A percentile compares a stretch with the other conserved stretches of the same genome.
These are phyloP conservation scores for Peronosclerospora sorghi DNA, from an alignment of 352 stramenopile genomes.

Conservation along the genomic window DNA sequence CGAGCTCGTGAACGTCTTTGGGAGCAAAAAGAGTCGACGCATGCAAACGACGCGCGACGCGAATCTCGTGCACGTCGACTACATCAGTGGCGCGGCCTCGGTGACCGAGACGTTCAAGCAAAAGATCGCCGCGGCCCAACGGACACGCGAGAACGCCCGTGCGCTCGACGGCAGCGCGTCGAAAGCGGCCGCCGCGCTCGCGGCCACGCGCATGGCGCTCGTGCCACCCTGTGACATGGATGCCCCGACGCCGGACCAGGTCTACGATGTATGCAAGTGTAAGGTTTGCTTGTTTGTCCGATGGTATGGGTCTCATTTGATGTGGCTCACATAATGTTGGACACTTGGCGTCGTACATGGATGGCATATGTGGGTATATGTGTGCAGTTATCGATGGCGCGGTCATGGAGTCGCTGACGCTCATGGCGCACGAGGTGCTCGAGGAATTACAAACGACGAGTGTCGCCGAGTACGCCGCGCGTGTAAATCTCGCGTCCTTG, in stretches of 20 bases:
- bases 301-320: no score
- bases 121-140: slow-evolving; percentile 51
- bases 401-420: slow-evolving; percentile 66
- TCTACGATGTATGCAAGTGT: slow-evolving; percentile 79
- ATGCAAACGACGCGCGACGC: slow-evolving; percentile 77
- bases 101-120: slow-evolving; percentile 65
- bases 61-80: slow-evolving; percentile 67
- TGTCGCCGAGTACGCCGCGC: slow-evolving; percentile 41
- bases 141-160: slow-evolving; percentile 37
- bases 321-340: background rate
- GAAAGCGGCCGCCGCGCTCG: slow-evolving; percentile 41
- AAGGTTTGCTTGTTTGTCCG: slow-evolving; percentile 12
- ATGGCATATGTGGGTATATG: no score
- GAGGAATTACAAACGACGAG: slow-evolving; percentile 42
- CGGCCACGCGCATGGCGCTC: slow-evolving; percentile 47
- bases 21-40: slow-evolving; percentile 76
- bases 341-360: no score
- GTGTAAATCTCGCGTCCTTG: slow-evolving; percentile 33
- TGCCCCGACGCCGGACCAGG: slow-evolving; percentile 54
- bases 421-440: slow-evolving; percentile 69
- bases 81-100: slow-evolving; percentile 61
- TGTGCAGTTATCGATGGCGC: slow-evolving; percentile 43
- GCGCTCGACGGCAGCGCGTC: slow-evolving; percentile 42
- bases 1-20: slow-evolving; percentile 71
- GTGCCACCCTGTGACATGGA: slow-evolving; percentile 64